Evolutionary conservation across 805 yeast species (phyloP), one percentile per base, ranked within the genome.

Genomic region (Blastobotrys terrestris): DNA sequence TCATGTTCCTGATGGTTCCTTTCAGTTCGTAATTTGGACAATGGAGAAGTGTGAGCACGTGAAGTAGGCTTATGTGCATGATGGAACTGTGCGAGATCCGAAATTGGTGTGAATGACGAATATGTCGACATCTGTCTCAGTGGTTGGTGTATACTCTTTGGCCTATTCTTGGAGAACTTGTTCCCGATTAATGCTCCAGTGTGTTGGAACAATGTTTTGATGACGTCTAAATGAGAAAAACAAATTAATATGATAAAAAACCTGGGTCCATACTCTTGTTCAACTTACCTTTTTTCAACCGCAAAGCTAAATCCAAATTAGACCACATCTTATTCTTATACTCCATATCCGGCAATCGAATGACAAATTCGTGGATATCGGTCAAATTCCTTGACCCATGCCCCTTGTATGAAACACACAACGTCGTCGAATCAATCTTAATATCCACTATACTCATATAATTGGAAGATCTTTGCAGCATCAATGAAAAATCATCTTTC

Each of bases 111-210:
- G 58, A 69, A 71, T 26, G 64, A 56, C 15, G 62, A 64, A 58
- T 71, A 71, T 39, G 64, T 60, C 1, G 70, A 57, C 18, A 71
- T 60, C 58, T 71, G 74, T 13, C 63, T 56, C 31, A 70, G 51
- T 20, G 62, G 58, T 50, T 55, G 53, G 51, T 54, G 47, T 20
- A 54, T 41, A 3, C 39, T 18, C 45, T 53, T 52, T 48, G 54
- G 52, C n/a, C 54, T 43, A 41, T 53, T 61, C 58, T 72, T 75
- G 53, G 72, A 72, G 39, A 92, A 70, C 67, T 87, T 89, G 64
- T 88, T 88, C n/a, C 85, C 83, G 39, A 91, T 64, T 49, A 92
- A 78, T 53, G 84, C 81, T 2, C 96, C 97, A 0, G 91, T 77
- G 53, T 73, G 76, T n/a, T 64, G 65, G 35, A 73, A 58, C 43